These are phyloP conservation scores for Lactuca saligna DNA, from an alignment of 129 eudicot genomes.

Conservation along the genomic window DNA sequence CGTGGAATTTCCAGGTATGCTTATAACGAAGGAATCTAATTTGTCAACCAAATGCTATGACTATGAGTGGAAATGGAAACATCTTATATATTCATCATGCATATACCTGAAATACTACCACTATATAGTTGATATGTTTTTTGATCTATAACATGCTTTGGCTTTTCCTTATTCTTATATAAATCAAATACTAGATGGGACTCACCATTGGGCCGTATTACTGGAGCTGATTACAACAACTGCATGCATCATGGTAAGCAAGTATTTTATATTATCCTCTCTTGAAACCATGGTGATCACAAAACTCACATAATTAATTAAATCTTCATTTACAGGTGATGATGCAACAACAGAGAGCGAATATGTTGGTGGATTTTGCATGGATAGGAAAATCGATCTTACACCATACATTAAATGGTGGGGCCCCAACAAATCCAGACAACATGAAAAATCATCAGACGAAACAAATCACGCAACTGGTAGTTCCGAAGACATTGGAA, in stretches of 20 bases:
- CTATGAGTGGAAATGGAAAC: background rate
- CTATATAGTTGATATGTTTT: slow-evolving; percentile 8
- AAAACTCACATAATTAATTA: slow-evolving; percentile 5
- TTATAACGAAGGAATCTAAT: background rate
- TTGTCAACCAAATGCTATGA: background rate
- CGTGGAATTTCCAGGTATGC: slow-evolving; percentile 85
- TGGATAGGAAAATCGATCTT: slow-evolving; percentile 83
- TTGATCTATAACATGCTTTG: slow-evolving; percentile 20
- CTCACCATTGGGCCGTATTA: slow-evolving; percentile 55
- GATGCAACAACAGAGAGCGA: slow-evolving; percentile 65
- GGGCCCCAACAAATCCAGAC: slow-evolving; percentile 65
- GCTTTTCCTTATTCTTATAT: slow-evolving; percentile 16
- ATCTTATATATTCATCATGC: slow-evolving; percentile 17
- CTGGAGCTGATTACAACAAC: slow-evolving; percentile 73
- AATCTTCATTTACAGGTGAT: slow-evolving; percentile 49
- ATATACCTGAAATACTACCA: slow-evolving; percentile 4
- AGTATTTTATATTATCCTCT: slow-evolving; percentile 1
- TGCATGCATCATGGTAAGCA: slow-evolving; percentile 66
- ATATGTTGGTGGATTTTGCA: slow-evolving; percentile 54
- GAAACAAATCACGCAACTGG: slow-evolving; percentile 39
- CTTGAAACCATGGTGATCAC: background rate
- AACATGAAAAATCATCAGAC: slow-evolving; percentile 48
- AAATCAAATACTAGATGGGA: slow-evolving; percentile 74
- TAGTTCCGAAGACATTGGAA: slow-evolving; percentile 59
- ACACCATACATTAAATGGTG: slow-evolving; percentile 93